A percentile compares a stretch with the other conserved stretches of the same genome.
phyloP scores from a whole-genome alignment of 495 filamentous ascomycete genomes.

The Podospora tetraspora region DNA sequence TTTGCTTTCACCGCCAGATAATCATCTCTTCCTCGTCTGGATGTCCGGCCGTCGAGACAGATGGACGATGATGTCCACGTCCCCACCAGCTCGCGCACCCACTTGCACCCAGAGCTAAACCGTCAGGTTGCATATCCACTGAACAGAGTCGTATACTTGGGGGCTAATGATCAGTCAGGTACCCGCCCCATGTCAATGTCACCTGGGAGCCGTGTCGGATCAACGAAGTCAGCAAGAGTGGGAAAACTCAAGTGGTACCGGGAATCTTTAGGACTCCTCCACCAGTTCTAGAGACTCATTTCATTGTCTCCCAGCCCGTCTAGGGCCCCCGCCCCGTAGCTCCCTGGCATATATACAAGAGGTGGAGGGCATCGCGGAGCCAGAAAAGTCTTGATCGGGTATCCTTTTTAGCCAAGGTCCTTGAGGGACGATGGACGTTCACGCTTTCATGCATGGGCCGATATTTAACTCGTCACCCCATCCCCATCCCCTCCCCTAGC shows the following conservation, averaged over 20 bases:
- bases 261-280: not conserved
- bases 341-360: not conserved
- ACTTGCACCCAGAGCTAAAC: too few relatives aligned
- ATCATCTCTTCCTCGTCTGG: not conserved
- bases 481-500: not conserved
- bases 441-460: not conserved
- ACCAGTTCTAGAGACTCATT: not conserved
- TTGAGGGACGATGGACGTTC: not conserved
- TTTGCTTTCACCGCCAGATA: not conserved
- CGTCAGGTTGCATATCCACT: not conserved
- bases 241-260: not conserved
- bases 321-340: not conserved
- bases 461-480: not conserved
- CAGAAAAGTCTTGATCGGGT: constrained; percentile 5
- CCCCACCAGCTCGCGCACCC: not conserved
- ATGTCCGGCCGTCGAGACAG: not conserved
- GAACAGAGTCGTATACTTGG: not conserved
- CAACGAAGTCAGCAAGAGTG: not conserved
- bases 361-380: not conserved
- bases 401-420: constrained; percentile 7
- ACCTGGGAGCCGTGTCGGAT: not conserved
- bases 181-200: not conserved
- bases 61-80: not conserved
- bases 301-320: not conserved
- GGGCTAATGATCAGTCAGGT: not conserved